Conservation (phyloP, 257 asterid species). For the Solanum piurae region DNA sequence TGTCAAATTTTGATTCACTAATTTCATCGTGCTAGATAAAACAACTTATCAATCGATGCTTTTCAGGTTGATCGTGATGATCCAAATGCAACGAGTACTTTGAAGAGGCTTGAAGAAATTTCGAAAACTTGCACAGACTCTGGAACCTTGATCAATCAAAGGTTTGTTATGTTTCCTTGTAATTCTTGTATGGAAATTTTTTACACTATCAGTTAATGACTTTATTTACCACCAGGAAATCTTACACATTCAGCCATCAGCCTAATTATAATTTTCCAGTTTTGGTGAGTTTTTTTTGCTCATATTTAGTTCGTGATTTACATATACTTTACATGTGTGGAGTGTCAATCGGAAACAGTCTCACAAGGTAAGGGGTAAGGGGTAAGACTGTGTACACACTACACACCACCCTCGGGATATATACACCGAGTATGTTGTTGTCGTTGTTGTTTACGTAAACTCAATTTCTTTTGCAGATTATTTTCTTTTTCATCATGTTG, state of each 20-base stretch:
- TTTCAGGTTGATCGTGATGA: slow-evolving; percentile 55
- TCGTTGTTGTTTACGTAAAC: background rate
- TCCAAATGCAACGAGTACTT: slow-evolving; percentile 71
- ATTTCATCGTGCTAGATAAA: background rate
- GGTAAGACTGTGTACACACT: too few relatives aligned
- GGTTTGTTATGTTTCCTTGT: slow-evolving; percentile 12
- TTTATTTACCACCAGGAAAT: slow-evolving; percentile 41
- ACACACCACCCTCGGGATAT: too few relatives aligned
- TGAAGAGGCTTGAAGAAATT: slow-evolving; percentile 44
- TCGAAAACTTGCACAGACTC: slow-evolving; percentile 69
- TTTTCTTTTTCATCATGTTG: slow-evolving; percentile 36
- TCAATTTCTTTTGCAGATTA: slow-evolving; percentile 36
- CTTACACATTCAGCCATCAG: slow-evolving; percentile 38
- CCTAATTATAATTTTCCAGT: slow-evolving; percentile 28
- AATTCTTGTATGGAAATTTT: background rate
- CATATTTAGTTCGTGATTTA: background rate
- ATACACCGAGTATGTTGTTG: background rate
- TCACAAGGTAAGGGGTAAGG: background rate
- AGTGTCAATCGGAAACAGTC: rapidly evolving
- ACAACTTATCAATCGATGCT: background rate
- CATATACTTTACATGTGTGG: background rate
- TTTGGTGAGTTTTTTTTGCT: slow-evolving; percentile 28
- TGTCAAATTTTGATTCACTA: background rate
- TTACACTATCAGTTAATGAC: background rate
- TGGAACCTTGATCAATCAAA: slow-evolving; percentile 31